Base-by-base conservation (phyloP, 1,284 basidiomycete species). In the Austropuccinia psidii region DNA sequence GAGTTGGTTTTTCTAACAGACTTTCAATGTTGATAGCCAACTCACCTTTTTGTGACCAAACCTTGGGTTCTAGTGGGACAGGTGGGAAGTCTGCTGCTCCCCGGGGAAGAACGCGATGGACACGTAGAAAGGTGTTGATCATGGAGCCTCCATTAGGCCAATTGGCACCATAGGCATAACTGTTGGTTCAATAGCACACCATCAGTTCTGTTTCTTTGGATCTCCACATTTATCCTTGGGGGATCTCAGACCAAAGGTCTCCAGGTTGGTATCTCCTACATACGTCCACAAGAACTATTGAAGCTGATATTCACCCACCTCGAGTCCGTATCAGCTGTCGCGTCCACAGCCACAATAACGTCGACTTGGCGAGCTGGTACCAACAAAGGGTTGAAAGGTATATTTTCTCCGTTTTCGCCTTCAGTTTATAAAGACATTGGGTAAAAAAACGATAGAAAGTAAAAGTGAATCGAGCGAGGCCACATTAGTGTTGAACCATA, bases 271-370 rank as follows among this genome's bases (percentile, higher is more conserved):
- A n/a, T 1, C 8, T 21, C 21, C 21, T 50, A 21, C 21, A 27
- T n/a, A 50, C 8, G 29, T 15, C 15, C 7, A 50, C 13, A 21
- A 19, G 4, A 17, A 76, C 74, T 57, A 76, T 77, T 2, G 78
- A 5, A 83, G 79, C 0, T 83, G 2, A 83, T 83, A 77, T 90
- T 89, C 62, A 89, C 88, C 86, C 87, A 90, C 55, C 76, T 78
- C 74, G 85, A 82, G 13, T 74, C 78, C 0, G 80, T 73, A 76
- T 87, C 85, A 74, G 86, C 83, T 72, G 86, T 87, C 4, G 83
- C 83, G 77, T 91, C 90, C 8, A 89, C 79, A 1, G 86, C 87
- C n/a, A 91, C 83, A 67, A 91, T 83, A 4, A 88, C 83, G 78
- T 91, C 89, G 33, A 90, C 69, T 0, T 78, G 82, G 52, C 89